Percentiles rank a stretch among this genome's conserved stretches.
phyloP scores from a whole-genome alignment of 441 rosid species.

The Croton setiger region DNA sequence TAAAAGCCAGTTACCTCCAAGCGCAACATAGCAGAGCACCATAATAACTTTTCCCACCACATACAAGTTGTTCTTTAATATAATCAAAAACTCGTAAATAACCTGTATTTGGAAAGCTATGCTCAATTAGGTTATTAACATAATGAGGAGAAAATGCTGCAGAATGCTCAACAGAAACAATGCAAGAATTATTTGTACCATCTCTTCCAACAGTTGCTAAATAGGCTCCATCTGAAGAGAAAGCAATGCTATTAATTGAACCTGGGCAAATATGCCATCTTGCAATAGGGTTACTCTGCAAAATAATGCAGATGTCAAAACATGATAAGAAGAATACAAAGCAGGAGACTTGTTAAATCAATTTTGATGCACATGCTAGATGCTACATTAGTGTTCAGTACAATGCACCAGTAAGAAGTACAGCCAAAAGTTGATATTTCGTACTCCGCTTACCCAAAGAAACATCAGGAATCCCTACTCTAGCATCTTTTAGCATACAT shows the following conservation, averaged over 20 bases:
- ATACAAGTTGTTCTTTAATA: slow-evolving; percentile 75
- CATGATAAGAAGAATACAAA: slow-evolving; percentile 4
- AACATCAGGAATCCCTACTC: not conserved
- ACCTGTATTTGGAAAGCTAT: slow-evolving; percentile 44
- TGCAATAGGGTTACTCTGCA: slow-evolving; percentile 94
- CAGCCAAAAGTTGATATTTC: not conserved
- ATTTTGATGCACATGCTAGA: not conserved
- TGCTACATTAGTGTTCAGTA: not conserved
- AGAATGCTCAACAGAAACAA: not conserved
- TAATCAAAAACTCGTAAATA: slow-evolving; percentile 82
- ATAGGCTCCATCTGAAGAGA: slow-evolving; percentile 77
- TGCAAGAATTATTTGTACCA: slow-evolving; percentile 43
- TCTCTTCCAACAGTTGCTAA: slow-evolving; percentile 98
- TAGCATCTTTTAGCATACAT: not conserved
- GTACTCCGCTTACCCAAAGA: not conserved
- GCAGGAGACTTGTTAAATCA: slow-evolving; percentile 12
- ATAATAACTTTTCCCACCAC: slow-evolving; percentile 96
- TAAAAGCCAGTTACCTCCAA: slow-evolving; percentile 66
- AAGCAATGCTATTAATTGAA: slow-evolving; percentile 79
- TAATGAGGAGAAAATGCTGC: slow-evolving; percentile 14
- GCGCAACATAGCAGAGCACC: slow-evolving; percentile 94
- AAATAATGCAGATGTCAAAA: slow-evolving; percentile 20
- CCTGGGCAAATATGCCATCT: slow-evolving; percentile 99
- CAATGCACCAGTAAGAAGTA: not conserved
- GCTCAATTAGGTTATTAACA: slow-evolving; percentile 16